Conservation (phyloP, 2,329 filamentous ascomycete genomes). For the Cucurbitaria berberidis region DNA sequence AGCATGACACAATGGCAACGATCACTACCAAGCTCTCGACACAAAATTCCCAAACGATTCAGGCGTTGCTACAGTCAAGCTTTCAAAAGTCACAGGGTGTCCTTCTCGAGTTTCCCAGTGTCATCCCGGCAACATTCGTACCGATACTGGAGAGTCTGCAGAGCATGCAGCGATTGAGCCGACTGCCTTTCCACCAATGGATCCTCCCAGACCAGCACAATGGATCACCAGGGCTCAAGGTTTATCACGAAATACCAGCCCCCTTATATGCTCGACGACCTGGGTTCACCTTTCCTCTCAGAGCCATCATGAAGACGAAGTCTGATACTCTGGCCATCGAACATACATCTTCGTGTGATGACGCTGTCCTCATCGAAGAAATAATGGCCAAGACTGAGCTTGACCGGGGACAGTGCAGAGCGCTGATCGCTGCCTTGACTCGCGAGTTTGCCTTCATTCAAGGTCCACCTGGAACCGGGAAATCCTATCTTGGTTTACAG, state of each 20-base stretch:
- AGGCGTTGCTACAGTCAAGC: constrained; percentile 18
- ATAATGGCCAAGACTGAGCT: constrained; percentile 45
- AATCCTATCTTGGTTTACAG: constrained; percentile 65
- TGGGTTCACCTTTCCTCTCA: constrained; percentile 30
- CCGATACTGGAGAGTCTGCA: constrained; percentile 36
- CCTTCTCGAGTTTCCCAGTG: constrained; percentile 35
- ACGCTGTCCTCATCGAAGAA: constrained; percentile 17
- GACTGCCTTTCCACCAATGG: constrained; percentile 36
- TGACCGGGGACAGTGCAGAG: constrained; percentile 58
- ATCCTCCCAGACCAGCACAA: constrained; percentile 28
- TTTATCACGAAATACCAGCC: constrained; percentile 26
- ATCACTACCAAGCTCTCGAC: constrained; percentile 25
- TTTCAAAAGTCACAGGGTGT: constrained; percentile 16
- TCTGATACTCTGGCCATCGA: constrained; percentile 7
- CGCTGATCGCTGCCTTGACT: constrained; percentile 61
- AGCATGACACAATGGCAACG: constrained; percentile 7
- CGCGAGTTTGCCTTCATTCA: constrained; percentile 67
- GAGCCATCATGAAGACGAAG: constrained; percentile 18
- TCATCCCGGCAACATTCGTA: constrained; percentile 40
- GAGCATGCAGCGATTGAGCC: constrained; percentile 30
- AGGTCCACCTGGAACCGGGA: constrained; percentile 74
- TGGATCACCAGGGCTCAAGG: not conserved
- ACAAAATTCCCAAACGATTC: constrained; percentile 18
- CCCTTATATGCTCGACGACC: constrained; percentile 31
- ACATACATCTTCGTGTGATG: constrained; percentile 19